Percentiles rank a stretch among this genome's conserved stretches.
These are phyloP conservation scores for Pseudotulostoma volvatum DNA, from an alignment of 495 filamentous ascomycete genomes.

Conservation along the genomic window DNA sequence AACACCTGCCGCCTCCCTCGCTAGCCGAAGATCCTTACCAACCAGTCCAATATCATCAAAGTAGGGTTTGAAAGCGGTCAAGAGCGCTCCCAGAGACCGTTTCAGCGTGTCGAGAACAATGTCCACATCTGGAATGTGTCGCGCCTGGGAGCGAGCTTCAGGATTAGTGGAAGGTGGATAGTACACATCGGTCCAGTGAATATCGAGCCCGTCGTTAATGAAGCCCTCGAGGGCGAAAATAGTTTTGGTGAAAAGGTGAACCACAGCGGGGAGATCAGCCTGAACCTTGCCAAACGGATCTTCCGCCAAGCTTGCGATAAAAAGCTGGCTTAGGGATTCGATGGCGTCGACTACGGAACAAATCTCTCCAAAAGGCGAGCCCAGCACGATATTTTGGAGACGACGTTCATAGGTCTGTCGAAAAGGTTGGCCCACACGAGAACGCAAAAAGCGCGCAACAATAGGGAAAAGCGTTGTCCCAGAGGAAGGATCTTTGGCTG, in stretches of 20 bases:
- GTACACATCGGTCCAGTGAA: conserved; percentile 73
- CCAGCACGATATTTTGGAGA: conserved; percentile 46
- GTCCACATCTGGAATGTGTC: conserved; percentile 41
- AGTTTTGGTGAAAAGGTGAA: conserved; percentile 51
- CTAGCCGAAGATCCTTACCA: conserved; percentile 48
- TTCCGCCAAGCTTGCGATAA: conserved; percentile 58
- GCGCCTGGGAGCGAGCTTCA: conserved; percentile 22
- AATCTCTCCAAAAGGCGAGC: conserved; percentile 47
- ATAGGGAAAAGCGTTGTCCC: conserved; percentile 18
- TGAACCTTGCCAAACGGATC: conserved; percentile 81
- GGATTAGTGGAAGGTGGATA: conserved; percentile 27
- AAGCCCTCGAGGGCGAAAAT: conserved; percentile 57
- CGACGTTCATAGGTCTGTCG: conserved; percentile 50
- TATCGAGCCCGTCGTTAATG: conserved; percentile 31
- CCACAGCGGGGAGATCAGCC: conserved; percentile 51
- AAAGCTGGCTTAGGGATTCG: conserved; percentile 48
- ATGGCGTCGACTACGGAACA: conserved; percentile 53
- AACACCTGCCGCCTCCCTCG: conserved; percentile 42
- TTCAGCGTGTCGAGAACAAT: conserved; percentile 42
- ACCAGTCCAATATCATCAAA: conserved; percentile 46
- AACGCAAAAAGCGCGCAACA: conserved; percentile 22
- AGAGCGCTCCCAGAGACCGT: conserved; percentile 39
- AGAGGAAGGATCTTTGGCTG: conserved; percentile 16
- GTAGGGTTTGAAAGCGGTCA: conserved; percentile 56
- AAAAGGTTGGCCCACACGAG: conserved; percentile 50